Base-by-base conservation (phyloP, 2,329 filamentous ascomycete species). In the Chaetomiaceae sp. region DNA sequence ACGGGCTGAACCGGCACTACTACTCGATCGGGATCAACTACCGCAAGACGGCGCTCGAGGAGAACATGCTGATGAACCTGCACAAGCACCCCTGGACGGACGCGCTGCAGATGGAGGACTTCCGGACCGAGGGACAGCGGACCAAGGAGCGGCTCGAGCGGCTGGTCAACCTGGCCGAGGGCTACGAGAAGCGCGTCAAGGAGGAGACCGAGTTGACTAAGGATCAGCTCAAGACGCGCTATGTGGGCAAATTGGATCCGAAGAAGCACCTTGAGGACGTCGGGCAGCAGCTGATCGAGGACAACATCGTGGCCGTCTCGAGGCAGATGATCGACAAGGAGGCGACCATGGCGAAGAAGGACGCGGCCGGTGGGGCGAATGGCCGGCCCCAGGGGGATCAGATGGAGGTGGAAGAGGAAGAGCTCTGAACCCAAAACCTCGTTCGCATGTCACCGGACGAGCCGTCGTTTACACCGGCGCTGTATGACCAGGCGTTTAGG, bases 71-170 rank as follows among this genome's bases (percentile, higher is more conserved):
- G 61, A 98, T 98, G 94, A 98, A 98, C 66, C 74, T 98, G 56
- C 93, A 98, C 78, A 98, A 98, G 76, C 93, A 97, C 58, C 90
- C 96, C 36, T 98, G 93, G 93, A 98, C 94, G 1, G 93, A 98
- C 68, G 93, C 91, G 5, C 69, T 98, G 55, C 82, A 95, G 65
- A 97, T 98, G 89, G 87, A 91, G 51, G 90, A 97, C 68, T 98
- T 98, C 76, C 79, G 83, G 55, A 73, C 80, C 47, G 91, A 97
- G 64, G 88, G 83, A 46, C 75, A 82, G 55, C 81, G 86, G 65
- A 98, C 95, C 65, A 87, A 90, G 65, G 90, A 95, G 45, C 80
- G 84, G 53, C 77, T 98, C 67, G 79, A 95, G 73, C 83, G 87
- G 63, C 79, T 98, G 41, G 93, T 98, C 45, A 81, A 79, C 44